These are phyloP conservation scores for Astrephomene gubernaculifera DNA, from an alignment of 139 green algal genomes.

Conservation along the genomic window DNA sequence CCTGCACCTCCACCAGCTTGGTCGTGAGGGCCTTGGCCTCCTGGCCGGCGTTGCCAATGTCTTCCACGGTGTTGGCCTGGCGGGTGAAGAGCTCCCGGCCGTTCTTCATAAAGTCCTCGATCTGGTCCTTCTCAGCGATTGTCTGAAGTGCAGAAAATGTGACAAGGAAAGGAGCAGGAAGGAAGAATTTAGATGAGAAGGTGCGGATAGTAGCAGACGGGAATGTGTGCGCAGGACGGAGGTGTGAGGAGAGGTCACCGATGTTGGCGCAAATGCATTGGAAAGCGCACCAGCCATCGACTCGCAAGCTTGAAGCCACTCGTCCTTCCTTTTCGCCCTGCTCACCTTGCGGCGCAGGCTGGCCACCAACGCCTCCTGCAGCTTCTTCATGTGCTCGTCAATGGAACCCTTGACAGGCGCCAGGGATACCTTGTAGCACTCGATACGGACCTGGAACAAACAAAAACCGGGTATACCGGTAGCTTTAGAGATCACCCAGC, in stretches of 20 bases:
- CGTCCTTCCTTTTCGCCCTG: too few species aligned
- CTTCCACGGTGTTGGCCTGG: constrained; percentile 73
- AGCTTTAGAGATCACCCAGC: too few species aligned
- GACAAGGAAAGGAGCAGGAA: too few species aligned
- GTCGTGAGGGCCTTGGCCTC: constrained; percentile 70
- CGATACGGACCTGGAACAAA: constrained; percentile 52
- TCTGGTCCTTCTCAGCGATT: constrained; percentile 68
- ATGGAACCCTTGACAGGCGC: constrained; percentile 71
- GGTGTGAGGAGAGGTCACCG: too few species aligned
- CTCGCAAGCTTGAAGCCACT: too few species aligned
- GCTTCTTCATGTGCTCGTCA: constrained; percentile 77
- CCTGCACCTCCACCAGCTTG: constrained; percentile 52
- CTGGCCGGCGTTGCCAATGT: constrained; percentile 74
- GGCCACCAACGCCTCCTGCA: constrained; percentile 74
- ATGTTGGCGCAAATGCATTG: too few species aligned
- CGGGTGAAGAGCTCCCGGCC: constrained; percentile 63
- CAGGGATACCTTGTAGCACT: constrained; percentile 60
- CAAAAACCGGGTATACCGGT: too few species aligned
- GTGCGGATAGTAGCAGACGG: too few species aligned
- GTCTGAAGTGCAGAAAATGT: constrained; percentile 54
- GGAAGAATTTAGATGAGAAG: too few species aligned
- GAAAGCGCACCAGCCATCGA: too few species aligned
- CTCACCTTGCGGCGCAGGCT: constrained; percentile 71
- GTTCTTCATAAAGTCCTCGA: constrained; percentile 77
- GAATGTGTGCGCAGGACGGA: too few species aligned